These are phyloP conservation scores for Mycena sanguinolenta DNA, from an alignment of 768 basidiomycete species.

Conservation along the genomic window DNA sequence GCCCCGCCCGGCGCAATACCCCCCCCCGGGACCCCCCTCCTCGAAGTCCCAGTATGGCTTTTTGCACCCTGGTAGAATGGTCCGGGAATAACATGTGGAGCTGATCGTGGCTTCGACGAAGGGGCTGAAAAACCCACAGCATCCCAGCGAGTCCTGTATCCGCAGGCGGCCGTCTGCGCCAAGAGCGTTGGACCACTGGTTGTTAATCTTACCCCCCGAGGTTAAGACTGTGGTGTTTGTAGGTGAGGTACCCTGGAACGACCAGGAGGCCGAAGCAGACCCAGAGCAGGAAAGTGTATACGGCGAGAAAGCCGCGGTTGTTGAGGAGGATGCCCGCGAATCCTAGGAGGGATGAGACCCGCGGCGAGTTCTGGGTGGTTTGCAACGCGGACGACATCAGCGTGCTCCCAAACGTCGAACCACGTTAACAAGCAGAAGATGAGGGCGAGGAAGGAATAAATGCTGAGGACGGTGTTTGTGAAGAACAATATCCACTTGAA, in stretches of 20 bases:
- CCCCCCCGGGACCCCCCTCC: slow-evolving; percentile 64
- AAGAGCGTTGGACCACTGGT: slow-evolving; percentile 78
- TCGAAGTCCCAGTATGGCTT: slow-evolving; percentile 70
- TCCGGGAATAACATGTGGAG: slow-evolving; percentile 81
- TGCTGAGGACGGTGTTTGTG: slow-evolving; percentile 70
- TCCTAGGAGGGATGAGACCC: slow-evolving; percentile 76
- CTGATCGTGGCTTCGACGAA: slow-evolving; percentile 85
- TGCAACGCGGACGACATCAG: slow-evolving; percentile 80
- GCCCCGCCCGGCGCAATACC: too few relatives aligned
- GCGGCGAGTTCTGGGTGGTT: slow-evolving; percentile 76
- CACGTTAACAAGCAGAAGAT: slow-evolving; percentile 80
- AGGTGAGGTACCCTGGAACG: slow-evolving; percentile 83
- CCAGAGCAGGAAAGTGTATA: slow-evolving; percentile 85
- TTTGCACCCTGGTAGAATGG: slow-evolving; percentile 82
- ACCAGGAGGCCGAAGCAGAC: slow-evolving; percentile 78
- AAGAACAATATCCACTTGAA: slow-evolving; percentile 88
- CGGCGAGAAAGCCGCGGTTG: slow-evolving; percentile 84
- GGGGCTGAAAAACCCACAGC: slow-evolving; percentile 86
- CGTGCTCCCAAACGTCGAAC: slow-evolving; percentile 79
- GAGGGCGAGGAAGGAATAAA: slow-evolving; percentile 72
- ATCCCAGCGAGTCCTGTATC: slow-evolving; percentile 81
- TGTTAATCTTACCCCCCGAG: slow-evolving; percentile 86
- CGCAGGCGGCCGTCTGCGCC: slow-evolving; percentile 71
- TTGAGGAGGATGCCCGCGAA: slow-evolving; percentile 88
- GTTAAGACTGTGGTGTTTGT: slow-evolving; percentile 81